Evolutionary conservation across 2,329 filamentous ascomycete species (phyloP).

Genomic region (Fusarium secorum): DNA sequence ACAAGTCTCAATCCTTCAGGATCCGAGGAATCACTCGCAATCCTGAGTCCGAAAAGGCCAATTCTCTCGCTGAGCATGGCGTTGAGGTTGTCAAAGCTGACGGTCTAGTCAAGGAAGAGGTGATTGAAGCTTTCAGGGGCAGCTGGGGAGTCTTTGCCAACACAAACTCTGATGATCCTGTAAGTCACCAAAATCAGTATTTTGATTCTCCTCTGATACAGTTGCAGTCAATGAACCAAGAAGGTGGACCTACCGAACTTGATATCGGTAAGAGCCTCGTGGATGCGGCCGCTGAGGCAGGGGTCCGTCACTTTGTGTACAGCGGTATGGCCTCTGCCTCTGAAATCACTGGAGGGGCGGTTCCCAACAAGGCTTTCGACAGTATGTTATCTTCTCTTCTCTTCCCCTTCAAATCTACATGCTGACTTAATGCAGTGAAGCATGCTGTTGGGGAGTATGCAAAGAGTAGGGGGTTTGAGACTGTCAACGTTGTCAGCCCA

Average conservation of each 20-base stretch:
- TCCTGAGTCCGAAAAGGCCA: slow-evolving; percentile 42
- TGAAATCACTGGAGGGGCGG: slow-evolving; percentile 45
- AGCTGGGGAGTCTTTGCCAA: slow-evolving; percentile 48
- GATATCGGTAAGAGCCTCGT: slow-evolving; percentile 48
- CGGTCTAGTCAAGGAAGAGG: slow-evolving; percentile 35
- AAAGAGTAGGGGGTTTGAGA: slow-evolving; percentile 45
- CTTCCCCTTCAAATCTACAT: rapidly evolving
- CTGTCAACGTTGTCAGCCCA: slow-evolving; percentile 47
- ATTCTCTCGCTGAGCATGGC: slow-evolving; percentile 35
- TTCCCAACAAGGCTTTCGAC: slow-evolving; percentile 46
- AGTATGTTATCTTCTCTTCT: slow-evolving; percentile 35
- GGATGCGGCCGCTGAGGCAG: slow-evolving; percentile 45
- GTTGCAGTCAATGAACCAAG: slow-evolving; percentile 37
- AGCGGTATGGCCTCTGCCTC: slow-evolving; percentile 47
- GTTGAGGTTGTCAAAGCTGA: slow-evolving; percentile 46
- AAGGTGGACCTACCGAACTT: slow-evolving; percentile 43
- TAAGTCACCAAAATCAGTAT: slow-evolving; percentile 8
- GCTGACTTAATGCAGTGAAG: slow-evolving; percentile 45
- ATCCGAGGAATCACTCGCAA: slow-evolving; percentile 44
- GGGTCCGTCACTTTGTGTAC: slow-evolving; percentile 48
- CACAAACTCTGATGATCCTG: slow-evolving; percentile 45
- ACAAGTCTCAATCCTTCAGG: slow-evolving; percentile 39
- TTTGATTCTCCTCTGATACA: neutral
- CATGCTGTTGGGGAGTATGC: slow-evolving; percentile 50
- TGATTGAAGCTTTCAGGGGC: slow-evolving; percentile 42